A percentile compares a stretch with the other conserved stretches of the same genome.
Conservation (phyloP, 495 filamentous ascomycete species). For the Sphaerosporella brunnea region DNA sequence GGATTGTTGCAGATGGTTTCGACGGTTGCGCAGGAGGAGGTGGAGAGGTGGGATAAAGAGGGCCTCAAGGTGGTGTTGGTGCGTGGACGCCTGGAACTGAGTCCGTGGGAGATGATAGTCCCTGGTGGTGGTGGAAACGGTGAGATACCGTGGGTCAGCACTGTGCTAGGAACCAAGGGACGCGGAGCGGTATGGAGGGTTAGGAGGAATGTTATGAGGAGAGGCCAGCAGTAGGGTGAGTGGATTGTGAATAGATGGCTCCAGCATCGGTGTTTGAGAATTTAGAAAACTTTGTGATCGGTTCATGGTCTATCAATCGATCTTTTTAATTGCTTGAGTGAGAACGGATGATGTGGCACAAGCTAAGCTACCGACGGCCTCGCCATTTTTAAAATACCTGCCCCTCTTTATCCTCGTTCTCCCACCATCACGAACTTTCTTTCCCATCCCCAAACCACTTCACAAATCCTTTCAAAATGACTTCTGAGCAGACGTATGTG, state of each 20-base stretch:
- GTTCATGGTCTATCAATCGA: too few species aligned
- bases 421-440: not conserved
- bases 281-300: too few species aligned
- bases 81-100: constrained; percentile 31
- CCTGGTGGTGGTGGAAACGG: constrained; percentile 8
- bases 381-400: too few species aligned
- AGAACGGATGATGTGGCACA: too few species aligned
- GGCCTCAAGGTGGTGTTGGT: constrained; percentile 33
- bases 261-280: too few species aligned
- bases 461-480: constrained; percentile 41
- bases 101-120: constrained; percentile 13
- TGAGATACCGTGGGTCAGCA: constrained; percentile 24
- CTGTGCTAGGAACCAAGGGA: constrained; percentile 8
- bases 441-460: too few species aligned
- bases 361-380: too few species aligned
- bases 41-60: constrained; percentile 12
- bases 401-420: constrained; percentile 2
- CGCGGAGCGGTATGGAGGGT: constrained; percentile 23
- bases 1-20: constrained; percentile 33
- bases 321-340: too few species aligned
- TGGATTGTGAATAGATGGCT: too few species aligned
- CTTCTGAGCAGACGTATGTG: constrained; percentile 85
- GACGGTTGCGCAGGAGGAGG: constrained; percentile 28
- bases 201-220: constrained; percentile 27
- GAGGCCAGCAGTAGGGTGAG: constrained; percentile 15